A percentile compares a stretch with the other conserved stretches of the same genome.
These are phyloP conservation scores for Sordaria brevicollis DNA, from an alignment of 495 filamentous ascomycete genomes.

Conservation along the genomic window DNA sequence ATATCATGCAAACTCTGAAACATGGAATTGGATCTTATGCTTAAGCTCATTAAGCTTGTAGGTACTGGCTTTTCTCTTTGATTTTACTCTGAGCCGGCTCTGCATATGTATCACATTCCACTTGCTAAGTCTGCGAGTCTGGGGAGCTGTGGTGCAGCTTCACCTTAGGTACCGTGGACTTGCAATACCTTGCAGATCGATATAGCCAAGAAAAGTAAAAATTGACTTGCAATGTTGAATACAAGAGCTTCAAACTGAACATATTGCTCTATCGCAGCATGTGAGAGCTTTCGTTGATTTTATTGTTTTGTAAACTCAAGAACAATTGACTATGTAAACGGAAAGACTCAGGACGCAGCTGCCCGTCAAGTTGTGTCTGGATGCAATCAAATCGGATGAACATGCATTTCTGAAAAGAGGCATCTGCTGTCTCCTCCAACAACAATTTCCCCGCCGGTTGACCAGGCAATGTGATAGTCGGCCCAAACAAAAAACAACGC, in stretches of 20 bases:
- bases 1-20: background rate
- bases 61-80: background rate
- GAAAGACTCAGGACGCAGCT: background rate
- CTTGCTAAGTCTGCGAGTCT: background rate
- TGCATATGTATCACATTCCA: background rate
- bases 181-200: background rate
- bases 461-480: background rate
- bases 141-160: background rate
- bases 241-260: background rate
- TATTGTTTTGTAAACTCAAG: background rate
- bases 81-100: background rate
- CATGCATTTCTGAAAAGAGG: background rate
- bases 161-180: background rate
- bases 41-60: background rate
- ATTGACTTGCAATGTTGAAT: background rate
- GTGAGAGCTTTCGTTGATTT: background rate
- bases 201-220: background rate
- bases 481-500: constrained; percentile 12
- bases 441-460: background rate
- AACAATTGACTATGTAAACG: background rate
- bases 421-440: background rate
- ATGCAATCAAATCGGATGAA: background rate
- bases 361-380: background rate
- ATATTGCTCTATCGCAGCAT: background rate
- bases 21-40: background rate